These are phyloP conservation scores for Phalaenopsis aphrodite DNA, from an alignment of 106 monocot genomes.

Conservation along the genomic window DNA sequence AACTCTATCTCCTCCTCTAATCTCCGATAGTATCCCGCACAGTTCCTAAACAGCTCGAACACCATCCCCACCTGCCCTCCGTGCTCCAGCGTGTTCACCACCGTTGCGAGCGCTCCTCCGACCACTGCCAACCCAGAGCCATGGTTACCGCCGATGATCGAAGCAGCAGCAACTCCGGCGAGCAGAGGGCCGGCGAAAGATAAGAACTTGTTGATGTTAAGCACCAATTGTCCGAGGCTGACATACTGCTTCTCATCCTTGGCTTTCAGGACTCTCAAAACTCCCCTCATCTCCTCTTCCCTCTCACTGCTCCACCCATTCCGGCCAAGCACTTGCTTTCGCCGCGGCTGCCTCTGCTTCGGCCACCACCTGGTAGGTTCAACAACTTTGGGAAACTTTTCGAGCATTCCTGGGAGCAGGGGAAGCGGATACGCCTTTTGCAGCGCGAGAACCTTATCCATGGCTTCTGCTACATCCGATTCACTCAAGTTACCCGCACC, in stretches of 20 bases:
- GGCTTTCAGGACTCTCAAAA: conserved; percentile 31
- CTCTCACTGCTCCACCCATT: conserved; percentile 53
- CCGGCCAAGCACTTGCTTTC: background rate
- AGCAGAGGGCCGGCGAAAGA: conserved; percentile 54
- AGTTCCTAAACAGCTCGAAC: conserved; percentile 34
- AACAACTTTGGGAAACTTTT: conserved; percentile 58
- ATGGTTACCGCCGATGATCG: conserved; percentile 25
- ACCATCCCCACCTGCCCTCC: conserved; percentile 35
- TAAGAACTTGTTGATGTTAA: conserved; percentile 47
- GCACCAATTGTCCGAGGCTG: conserved; percentile 20
- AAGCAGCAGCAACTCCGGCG: conserved; percentile 36
- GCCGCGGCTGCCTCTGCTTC: background rate
- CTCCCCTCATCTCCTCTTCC: conserved; percentile 45
- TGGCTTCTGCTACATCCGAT: conserved; percentile 33
- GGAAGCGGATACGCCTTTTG: conserved; percentile 64
- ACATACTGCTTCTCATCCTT: conserved; percentile 56
- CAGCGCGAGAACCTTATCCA: conserved; percentile 60
- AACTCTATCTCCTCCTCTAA: conserved; percentile 46
- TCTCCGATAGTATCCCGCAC: conserved; percentile 20
- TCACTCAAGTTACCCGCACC: conserved; percentile 5
- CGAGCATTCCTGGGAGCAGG: conserved; percentile 53
- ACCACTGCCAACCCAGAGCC: background rate
- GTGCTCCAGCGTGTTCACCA: conserved; percentile 23
- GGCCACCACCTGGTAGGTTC: conserved; percentile 85
- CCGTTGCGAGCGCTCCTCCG: conserved; percentile 51